These are phyloP conservation scores for Pseudonitzschia multiseries DNA, from an alignment of 108 stramenopile genomes.

Conservation along the genomic window DNA sequence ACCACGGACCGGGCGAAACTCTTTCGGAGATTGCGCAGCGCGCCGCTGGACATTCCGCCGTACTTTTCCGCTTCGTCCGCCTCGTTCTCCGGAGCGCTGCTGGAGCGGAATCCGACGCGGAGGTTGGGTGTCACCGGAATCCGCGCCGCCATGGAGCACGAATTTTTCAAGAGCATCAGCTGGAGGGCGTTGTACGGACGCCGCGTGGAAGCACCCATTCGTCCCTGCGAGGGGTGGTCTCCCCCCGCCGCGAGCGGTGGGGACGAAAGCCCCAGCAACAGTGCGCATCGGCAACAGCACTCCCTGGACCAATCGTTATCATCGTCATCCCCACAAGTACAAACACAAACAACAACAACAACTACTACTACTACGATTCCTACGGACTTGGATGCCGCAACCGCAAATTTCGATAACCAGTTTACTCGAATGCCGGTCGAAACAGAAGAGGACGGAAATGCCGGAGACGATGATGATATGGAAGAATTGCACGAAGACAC, in stretches of 20 bases:
- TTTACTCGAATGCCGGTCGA: constrained; percentile 87
- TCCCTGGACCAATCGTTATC: not conserved
- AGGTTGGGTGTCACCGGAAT: constrained; percentile 75
- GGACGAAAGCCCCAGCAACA: constrained; percentile 1
- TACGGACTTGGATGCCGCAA: constrained; percentile 69
- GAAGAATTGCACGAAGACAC: constrained; percentile 69
- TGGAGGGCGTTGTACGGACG: constrained; percentile 73
- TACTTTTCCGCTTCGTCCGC: constrained; percentile 62
- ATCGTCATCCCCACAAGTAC: too few relatives aligned
- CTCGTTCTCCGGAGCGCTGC: constrained; percentile 62
- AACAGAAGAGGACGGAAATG: constrained; percentile 60
- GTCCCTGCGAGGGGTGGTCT: constrained; percentile 90
- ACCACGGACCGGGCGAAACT: constrained; percentile 94
- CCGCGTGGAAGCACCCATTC: constrained; percentile 77
- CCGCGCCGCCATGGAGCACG: constrained; percentile 81
- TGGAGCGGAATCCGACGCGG: constrained; percentile 77
- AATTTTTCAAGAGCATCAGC: constrained; percentile 79
- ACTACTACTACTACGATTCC: not conserved
- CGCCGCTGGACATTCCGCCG: constrained; percentile 79
- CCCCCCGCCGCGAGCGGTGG: constrained; percentile 45
- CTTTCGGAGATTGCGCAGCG: constrained; percentile 85
- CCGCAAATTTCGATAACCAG: constrained; percentile 86
- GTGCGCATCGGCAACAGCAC: not conserved
- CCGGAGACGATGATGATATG: constrained; percentile 22
- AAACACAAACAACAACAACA: too few relatives aligned